A percentile compares a stretch with the other conserved stretches of the same genome.
Evolutionary conservation across 2,329 filamentous ascomycete species (phyloP).

Genomic region (Amylocarpus encephaloides): DNA sequence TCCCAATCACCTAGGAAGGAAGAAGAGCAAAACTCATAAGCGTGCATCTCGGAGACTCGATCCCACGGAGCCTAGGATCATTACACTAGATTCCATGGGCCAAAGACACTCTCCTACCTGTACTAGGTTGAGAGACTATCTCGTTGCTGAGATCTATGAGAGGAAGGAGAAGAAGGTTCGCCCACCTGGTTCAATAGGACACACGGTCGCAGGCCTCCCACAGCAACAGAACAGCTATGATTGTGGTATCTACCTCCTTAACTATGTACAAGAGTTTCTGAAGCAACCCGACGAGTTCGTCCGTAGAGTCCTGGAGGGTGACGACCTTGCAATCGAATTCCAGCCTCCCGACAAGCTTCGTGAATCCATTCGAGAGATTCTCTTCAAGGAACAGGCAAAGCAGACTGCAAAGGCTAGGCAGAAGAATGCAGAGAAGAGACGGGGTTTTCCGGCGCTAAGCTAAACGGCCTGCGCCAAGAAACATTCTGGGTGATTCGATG

Average conservation of each 20-base stretch:
- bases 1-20: background rate
- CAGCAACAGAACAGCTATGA: background rate
- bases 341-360: background rate
- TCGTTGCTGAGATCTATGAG: background rate
- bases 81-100: conserved; percentile 1
- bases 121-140: conserved; percentile 1
- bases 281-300: background rate
- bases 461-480: too few relatives aligned
- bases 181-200: background rate
- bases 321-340: background rate
- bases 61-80: background rate
- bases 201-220: background rate
- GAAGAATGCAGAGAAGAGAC: too few relatives aligned
- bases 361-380: background rate
- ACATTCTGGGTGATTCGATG: too few relatives aligned
- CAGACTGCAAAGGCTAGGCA: background rate
- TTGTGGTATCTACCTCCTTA: conserved; percentile 2
- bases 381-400: background rate
- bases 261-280: conserved; percentile 3
- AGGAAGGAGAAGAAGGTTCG: background rate
- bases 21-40: background rate
- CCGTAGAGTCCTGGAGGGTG: background rate
- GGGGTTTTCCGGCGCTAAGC: too few relatives aligned
- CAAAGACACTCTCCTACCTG: background rate
- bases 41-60: background rate